A percentile compares a stretch with the other conserved stretches of the same genome.
phyloP scores from a whole-genome alignment of 148 eudicot species.

The Polygonum aviculare region DNA sequence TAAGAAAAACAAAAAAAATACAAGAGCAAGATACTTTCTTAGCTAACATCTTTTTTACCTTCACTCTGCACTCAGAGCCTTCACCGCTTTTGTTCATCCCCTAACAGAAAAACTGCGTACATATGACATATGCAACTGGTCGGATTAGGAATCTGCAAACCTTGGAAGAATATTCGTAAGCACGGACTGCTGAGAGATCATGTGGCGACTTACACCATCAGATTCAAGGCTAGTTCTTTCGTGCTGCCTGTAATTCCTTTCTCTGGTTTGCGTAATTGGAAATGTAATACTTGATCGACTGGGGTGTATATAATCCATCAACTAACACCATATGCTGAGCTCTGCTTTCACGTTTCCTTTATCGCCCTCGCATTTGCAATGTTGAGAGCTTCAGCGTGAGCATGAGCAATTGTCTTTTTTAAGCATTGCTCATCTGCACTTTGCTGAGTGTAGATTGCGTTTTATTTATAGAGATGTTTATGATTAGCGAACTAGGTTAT shows the following conservation, averaged over 20 bases:
- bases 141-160: background rate
- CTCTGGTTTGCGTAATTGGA: background rate
- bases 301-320: background rate
- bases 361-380: background rate
- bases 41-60: background rate
- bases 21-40: background rate
- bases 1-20: background rate
- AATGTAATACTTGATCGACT: background rate
- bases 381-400: background rate
- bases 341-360: background rate
- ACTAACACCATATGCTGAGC: background rate
- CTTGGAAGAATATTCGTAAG: background rate
- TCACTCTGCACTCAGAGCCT: background rate
- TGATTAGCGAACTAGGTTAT: background rate
- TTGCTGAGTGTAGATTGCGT: background rate
- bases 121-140: slow-evolving; percentile 6
- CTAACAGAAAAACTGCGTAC: background rate
- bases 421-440: slow-evolving; percentile 2
- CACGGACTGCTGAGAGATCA: background rate
- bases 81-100: background rate
- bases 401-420: background rate
- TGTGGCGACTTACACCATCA: background rate
- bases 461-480: background rate
- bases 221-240: background rate
- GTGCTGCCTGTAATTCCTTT: background rate